Base-by-base conservation (phyloP, 1,139 yeast species). In the Magnusiomyces clavatus region DNA sequence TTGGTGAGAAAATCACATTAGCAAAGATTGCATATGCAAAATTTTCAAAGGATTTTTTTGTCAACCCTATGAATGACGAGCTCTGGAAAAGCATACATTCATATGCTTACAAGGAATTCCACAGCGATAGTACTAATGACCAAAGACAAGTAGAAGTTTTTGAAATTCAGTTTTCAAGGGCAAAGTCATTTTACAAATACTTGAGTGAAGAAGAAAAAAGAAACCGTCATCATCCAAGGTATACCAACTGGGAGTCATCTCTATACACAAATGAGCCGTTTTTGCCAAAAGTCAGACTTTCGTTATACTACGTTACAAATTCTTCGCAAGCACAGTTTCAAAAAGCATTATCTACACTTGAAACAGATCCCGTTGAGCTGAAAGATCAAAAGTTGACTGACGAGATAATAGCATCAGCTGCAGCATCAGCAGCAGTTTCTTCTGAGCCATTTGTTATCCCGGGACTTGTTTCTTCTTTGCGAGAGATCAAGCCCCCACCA, bases 81-180 rank as follows among this genome's bases (percentile, higher is more conserved):
- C 66, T 46, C 56, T 78, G 16, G 90, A 74, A 58, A 8, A 44
- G 47, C 12, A 48, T 58, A 2, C 51, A 57, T 45, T 58, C 65
- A 44, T 48, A 67, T 56, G 64, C 69, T 49, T 63, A 69, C 51
- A 61, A 65, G 38, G 66, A 72, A 47, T 69, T 75, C 52, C 68
- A 65, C 14, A 59, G 59, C 24, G 51, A 54, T 10, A 69, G 66
- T 37, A 59, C 64, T 1, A 60, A 58, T 20, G 73, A 71, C 50
- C 61, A 61, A 56, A 62, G 72, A 51, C 74, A 76, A 56, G 81
- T 83, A 14, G 88, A 84, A 60, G 76, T 85, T 1, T 88, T 73
- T 68, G 96, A 88, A 63, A 68, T 87, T 41, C 96, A 88, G 59
- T 41, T 44, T 40, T 38, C 51, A n/a, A 34, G 48, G 36, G 31